Evolutionary conservation across 116 monocot genomes (phyloP).

Genomic region (Cymodocea nodosa): DNA sequence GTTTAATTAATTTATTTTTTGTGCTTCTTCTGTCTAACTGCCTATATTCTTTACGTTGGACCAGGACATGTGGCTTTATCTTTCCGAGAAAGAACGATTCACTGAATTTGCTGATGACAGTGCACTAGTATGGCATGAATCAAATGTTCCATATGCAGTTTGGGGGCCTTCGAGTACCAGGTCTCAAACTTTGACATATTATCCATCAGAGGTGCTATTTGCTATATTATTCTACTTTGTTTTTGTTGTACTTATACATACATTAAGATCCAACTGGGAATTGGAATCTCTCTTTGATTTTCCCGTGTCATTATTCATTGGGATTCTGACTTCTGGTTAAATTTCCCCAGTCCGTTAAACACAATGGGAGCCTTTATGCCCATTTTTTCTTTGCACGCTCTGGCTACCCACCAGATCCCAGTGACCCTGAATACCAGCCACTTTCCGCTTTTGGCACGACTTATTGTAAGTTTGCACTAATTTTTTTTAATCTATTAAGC

Average conservation of each 20-base stretch:
- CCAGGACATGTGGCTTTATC: constrained; percentile 96
- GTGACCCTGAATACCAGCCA: constrained; percentile 82
- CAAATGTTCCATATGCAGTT: constrained; percentile 90
- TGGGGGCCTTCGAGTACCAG: constrained; percentile 72
- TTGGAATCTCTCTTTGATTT: no score
- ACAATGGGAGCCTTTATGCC: constrained; percentile 83
- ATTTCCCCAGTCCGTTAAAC: constrained; percentile 52
- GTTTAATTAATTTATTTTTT: neutral
- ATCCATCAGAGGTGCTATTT: constrained; percentile 76
- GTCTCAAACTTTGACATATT: constrained; percentile 48
- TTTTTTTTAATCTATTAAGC: no score
- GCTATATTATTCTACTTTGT: neutral
- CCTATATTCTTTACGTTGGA: neutral
- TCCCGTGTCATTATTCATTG: no score
- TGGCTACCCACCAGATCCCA: constrained; percentile 89
- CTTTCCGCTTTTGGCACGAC: constrained; percentile 61
- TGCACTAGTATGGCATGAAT: constrained; percentile 92
- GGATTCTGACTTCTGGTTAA: neutral
- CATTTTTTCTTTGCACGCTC: constrained; percentile 96
- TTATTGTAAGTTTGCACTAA: constrained; percentile 39
- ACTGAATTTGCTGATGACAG: constrained; percentile 74
- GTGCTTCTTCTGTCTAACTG: no score
- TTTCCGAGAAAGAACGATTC: constrained; percentile 81
- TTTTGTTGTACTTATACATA: no score
- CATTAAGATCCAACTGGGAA: no score